These are phyloP conservation scores for Chenopodium suecicum DNA, from an alignment of 148 eudicot genomes.

Conservation along the genomic window DNA sequence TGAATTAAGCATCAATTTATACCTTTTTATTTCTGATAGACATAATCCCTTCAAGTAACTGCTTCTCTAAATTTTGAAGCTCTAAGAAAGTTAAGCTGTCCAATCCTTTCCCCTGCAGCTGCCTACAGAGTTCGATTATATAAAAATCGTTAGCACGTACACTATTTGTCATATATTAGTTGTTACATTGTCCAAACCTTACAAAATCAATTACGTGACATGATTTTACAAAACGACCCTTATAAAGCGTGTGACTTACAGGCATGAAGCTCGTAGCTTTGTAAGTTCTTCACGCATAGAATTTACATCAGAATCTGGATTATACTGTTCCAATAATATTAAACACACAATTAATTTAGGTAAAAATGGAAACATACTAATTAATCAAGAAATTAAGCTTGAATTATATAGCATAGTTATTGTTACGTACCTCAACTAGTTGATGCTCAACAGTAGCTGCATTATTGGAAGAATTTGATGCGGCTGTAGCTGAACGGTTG, in stretches of 20 bases:
- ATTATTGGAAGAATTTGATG: neutral
- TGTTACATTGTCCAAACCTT: too few relatives aligned
- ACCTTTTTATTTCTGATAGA: constrained; percentile 69
- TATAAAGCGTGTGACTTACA: neutral
- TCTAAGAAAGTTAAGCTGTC: constrained; percentile 41
- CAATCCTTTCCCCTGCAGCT: constrained; percentile 64
- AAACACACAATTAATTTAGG: neutral
- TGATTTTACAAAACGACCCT: too few relatives aligned
- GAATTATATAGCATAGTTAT: neutral
- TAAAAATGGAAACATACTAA: neutral
- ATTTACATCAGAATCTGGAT: constrained; percentile 26
- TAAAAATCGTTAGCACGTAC: neutral
- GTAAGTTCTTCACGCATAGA: constrained; percentile 45
- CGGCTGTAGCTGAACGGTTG: neutral
- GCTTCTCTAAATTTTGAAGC: constrained; percentile 55
- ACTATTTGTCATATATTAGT: neutral
- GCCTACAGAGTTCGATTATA: constrained; percentile 33
- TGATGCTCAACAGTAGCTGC: neutral
- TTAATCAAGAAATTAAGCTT: neutral
- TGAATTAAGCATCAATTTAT: neutral
- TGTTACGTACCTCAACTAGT: constrained; percentile 37
- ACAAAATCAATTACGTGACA: too few relatives aligned
- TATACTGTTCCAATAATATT: constrained; percentile 20
- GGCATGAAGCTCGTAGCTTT: constrained; percentile 16
- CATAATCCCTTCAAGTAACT: constrained; percentile 50